phyloP scores from a whole-genome alignment of 1,139 yeast genomes.

The Blastobotrys petasosporus region DNA sequence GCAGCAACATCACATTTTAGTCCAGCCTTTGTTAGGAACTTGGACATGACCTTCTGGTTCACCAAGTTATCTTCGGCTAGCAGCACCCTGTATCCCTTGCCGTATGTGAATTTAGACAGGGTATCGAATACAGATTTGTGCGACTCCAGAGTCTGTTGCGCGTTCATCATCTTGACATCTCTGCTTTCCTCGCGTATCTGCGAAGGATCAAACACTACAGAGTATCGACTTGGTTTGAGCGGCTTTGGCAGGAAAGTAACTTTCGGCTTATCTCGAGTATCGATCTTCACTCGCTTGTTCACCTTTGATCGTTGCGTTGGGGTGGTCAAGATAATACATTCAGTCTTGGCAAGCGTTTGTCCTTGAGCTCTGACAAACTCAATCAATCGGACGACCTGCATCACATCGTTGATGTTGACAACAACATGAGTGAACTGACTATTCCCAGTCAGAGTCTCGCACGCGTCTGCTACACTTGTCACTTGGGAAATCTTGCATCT shows the following conservation, averaged over 20 bases:
- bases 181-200: constrained; percentile 24
- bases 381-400: constrained; percentile 21
- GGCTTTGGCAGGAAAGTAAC: constrained; percentile 28
- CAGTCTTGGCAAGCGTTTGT: constrained; percentile 14
- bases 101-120: constrained; percentile 36
- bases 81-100: constrained; percentile 45
- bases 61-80: constrained; percentile 87
- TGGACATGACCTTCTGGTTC: constrained; percentile 78
- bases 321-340: constrained; percentile 29
- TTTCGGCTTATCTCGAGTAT: constrained; percentile 12
- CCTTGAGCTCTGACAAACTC: constrained; percentile 7
- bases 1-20: constrained; percentile 68
- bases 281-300: constrained; percentile 14
- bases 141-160: constrained; percentile 23
- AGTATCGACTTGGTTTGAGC: constrained; percentile 27
- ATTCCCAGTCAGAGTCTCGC: constrained; percentile 1
- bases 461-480: constrained; percentile 15
- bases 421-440: constrained; percentile 31
- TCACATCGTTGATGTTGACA: constrained; percentile 25
- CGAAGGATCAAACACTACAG: constrained; percentile 28
- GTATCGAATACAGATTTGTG: constrained; percentile 25
- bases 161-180: constrained; percentile 27
- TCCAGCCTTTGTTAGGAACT: constrained; percentile 71
- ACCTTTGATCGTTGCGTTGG: constrained; percentile 30
- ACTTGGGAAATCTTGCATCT: constrained; percentile 21